A percentile compares a stretch with the other conserved stretches of the same genome.
Conservation (phyloP, 139 green algal genomes). For the Chlorella sp. region DNA sequence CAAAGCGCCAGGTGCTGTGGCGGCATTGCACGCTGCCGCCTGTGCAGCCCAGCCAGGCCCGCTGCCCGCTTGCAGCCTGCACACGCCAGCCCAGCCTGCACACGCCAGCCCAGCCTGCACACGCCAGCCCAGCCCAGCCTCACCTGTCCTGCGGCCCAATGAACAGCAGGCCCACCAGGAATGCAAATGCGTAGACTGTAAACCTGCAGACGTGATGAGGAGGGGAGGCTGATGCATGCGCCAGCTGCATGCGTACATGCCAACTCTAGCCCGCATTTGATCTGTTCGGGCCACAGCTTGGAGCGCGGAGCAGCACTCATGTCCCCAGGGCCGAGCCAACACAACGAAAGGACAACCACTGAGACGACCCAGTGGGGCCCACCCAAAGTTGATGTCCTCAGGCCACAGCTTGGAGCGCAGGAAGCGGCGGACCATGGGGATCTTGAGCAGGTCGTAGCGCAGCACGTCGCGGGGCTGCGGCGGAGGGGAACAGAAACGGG, state of each 20-base stretch:
- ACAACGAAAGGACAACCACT: no score
- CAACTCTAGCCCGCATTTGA: slow-evolving; percentile 11
- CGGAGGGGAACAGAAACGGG: not conserved
- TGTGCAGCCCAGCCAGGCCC: no score
- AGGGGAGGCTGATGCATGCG: no score
- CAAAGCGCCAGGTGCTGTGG: not conserved
- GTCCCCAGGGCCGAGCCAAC: no score
- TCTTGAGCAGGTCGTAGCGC: slow-evolving; percentile 61
- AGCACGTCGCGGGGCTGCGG: slow-evolving; percentile 55
- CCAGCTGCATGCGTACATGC: no score
- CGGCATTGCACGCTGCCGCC: not conserved
- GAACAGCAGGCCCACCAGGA: slow-evolving; percentile 67
- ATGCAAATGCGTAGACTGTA: slow-evolving; percentile 58
- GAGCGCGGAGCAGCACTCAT: no score
- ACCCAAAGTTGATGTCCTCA: slow-evolving; percentile 70
- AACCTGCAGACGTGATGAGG: slow-evolving; percentile 57
- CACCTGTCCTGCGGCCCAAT: slow-evolving; percentile 73
- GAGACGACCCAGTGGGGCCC: no score
- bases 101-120: no score
- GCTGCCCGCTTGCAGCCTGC: no score
- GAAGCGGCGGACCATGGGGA: slow-evolving; percentile 58
- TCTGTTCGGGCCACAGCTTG: no score
- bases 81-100: no score
- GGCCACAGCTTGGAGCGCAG: slow-evolving; percentile 69
- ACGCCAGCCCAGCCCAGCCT: not conserved